Evolutionary conservation across 768 basidiomycete species (phyloP), one percentile per base, ranked within the genome.

Genomic region (Mycena albidolilacea): DNA sequence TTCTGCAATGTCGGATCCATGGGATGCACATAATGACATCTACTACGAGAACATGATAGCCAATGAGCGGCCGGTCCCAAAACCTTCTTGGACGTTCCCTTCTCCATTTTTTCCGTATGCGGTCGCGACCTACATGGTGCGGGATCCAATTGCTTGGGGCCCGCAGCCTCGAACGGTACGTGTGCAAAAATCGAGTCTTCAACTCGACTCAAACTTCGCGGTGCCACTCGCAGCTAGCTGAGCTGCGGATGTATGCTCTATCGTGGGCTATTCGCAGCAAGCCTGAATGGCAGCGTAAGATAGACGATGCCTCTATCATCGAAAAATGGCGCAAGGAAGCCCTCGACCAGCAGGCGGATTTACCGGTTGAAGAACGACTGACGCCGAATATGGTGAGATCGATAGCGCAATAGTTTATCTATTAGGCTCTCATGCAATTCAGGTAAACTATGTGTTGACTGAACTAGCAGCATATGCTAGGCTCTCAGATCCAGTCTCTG

Each of bases 401-500:
- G 10, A 9, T 59, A 2, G 12, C 17, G 43, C 11, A 50, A 50
- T n/a, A 37, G 37, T 7, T 7, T 50, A 50, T 17, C 15, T 5
- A 30, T 19, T 50, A 2, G 17, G 23, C 5, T 62, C 39, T 48
- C 15, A 64, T 30, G 41, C 10, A 44, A 5, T 48, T 3, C 70
- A 77, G 71, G 57, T 79, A 35, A 74, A 79, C 52, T 74, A 73
- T 41, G 76, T 78, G 23, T 60, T 78, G 48, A 69, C 64, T 12
- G 77, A 78, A 46, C 70, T 79, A 7, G 58, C 67, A 9, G 75
- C 30, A 19, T 79, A 77, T 52, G 70, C 70, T n/a, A 44, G 43
- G 38, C 70, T 78, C 19, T 46, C 64, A 4, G 71, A 78, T 48
- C 69, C 73, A 15, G 43, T 21, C 5, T 66, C 71, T 15, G 78